A percentile compares a stretch with the other conserved stretches of the same genome.
These are phyloP conservation scores for Tulasnella calospora DNA, from an alignment of 768 basidiomycete genomes.

Conservation along the genomic window DNA sequence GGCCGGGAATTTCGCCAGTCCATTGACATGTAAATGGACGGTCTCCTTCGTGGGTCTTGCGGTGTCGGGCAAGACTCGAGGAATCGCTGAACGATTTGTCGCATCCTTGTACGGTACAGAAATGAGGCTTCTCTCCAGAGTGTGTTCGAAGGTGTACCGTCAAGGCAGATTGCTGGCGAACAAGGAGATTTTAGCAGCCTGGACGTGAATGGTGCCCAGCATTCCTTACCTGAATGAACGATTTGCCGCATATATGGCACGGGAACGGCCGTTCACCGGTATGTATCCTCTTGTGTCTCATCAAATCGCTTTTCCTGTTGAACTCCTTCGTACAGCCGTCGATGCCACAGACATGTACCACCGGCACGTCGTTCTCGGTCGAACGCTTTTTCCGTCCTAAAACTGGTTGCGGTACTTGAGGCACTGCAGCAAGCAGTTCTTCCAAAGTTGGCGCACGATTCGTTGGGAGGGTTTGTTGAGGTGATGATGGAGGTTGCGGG, in stretches of 20 bases:
- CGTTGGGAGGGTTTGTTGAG: neutral
- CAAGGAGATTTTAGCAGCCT: conserved; percentile 2
- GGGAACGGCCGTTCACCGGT: conserved; percentile 83
- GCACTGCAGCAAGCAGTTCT: conserved; percentile 15
- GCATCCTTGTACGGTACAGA: conserved; percentile 84
- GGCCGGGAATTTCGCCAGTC: conserved; percentile 46
- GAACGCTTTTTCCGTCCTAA: conserved; percentile 7
- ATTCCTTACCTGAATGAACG: conserved; percentile 74
- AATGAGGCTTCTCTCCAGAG: conserved; percentile 89
- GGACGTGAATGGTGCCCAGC: neutral
- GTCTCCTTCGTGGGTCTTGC: conserved; percentile 73
- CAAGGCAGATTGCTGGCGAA: conserved; percentile 70
- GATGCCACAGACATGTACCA: conserved; percentile 19
- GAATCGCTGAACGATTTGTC: conserved; percentile 87
- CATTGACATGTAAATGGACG: conserved; percentile 71
- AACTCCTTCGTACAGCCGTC: conserved; percentile 77
- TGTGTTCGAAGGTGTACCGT: conserved; percentile 86
- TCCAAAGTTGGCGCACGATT: conserved; percentile 3
- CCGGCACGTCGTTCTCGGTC: neutral
- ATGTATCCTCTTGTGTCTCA: conserved; percentile 83
- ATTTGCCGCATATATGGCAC: conserved; percentile 73
- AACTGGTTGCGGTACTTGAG: neutral
- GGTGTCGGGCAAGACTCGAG: conserved; percentile 84
- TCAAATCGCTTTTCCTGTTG: conserved; percentile 75
- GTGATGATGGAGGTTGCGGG: neutral